Base-by-base conservation (phyloP, 2,329 filamentous ascomycete genomes). In the Paramyrothecium roridum region DNA sequence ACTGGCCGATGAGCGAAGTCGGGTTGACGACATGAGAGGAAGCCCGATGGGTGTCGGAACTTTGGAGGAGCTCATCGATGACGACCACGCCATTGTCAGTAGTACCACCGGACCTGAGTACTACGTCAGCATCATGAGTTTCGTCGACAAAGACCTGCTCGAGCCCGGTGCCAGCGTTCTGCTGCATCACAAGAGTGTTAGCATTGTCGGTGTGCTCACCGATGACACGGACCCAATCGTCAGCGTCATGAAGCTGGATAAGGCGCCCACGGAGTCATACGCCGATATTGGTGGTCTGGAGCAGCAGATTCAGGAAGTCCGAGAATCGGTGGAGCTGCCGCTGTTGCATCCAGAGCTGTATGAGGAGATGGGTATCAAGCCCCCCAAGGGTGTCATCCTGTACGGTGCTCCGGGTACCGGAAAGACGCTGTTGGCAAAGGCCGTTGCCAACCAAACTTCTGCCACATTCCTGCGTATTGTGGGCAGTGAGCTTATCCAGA, bases 311-410 rank as follows among this genome's bases (percentile, higher is more conserved):
- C 95, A 99, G 71, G 95, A 99, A 77, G 95, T 99, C 48, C 84
- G 95, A 63, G 95, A 99, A 78, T 96, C 95, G 2, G 95, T 99
- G 56, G 95, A 99, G 77, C 76, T 99, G 66, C 95, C 95, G 6
- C 80, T 99, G 60, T 81, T 99, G 57, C 95, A 99, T 71, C 95
- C 95, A 0, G 95, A 99, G 76, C 79, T 99, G 52, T 99, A 99
- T 76, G 95, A 99, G 75, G 95, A 99, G 80, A 99, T 99, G 95
- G 95, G 95, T 69, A 98, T 99, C 82, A 99, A 99, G 76, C 95
- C 95, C 4, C 95, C 95, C 58, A 99, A 99, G 83, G 95, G 95
- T 82, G 95, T 99, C 65, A 99, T 99, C 68, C 87, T 99, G 23
- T 99, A 99, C 72, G 95, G 95, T 77, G 92, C 91, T 6, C 95